Evolutionary conservation across 2,329 filamentous ascomycete genomes (phyloP).

Genomic region (Aurifilum marmelostoma): DNA sequence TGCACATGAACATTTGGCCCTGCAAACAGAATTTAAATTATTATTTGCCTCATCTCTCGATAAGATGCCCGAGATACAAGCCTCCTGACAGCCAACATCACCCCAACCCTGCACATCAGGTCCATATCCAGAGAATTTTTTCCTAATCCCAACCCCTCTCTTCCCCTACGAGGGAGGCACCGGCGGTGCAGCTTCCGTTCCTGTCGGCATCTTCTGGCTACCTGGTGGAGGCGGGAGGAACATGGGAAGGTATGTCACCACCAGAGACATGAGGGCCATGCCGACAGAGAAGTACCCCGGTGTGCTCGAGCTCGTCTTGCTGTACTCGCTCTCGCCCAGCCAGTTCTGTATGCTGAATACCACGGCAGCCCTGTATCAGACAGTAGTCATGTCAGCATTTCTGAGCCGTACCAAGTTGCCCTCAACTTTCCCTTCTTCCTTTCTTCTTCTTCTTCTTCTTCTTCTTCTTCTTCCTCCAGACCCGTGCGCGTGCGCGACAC

Average conservation of each 20-base stretch:
- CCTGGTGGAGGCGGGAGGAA: conserved; percentile 39
- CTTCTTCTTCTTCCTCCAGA: neutral
- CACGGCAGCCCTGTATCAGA: conserved; percentile 64
- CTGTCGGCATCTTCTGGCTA: conserved; percentile 33
- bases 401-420: conserved; percentile 1
- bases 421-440: no score
- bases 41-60: neutral
- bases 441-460: neutral
- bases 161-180: conserved; percentile 26
- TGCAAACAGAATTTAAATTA: neutral
- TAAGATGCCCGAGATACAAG: neutral
- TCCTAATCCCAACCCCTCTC: neutral
- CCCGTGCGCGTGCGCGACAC: conserved; percentile 7
- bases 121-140: neutral
- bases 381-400: conserved; percentile 4
- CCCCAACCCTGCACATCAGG: no score
- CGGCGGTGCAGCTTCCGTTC: conserved; percentile 37
- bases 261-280: conserved; percentile 42
- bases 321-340: conserved; percentile 73
- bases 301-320: conserved; percentile 66
- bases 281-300: conserved; percentile 55
- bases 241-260: conserved; percentile 43
- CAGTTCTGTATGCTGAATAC: conserved; percentile 76
- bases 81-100: neutral
- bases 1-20: neutral